A percentile compares a stretch with the other conserved stretches of the same genome.
Conservation (phyloP, 306 rosid genomes). For the Vigna angularis region DNA sequence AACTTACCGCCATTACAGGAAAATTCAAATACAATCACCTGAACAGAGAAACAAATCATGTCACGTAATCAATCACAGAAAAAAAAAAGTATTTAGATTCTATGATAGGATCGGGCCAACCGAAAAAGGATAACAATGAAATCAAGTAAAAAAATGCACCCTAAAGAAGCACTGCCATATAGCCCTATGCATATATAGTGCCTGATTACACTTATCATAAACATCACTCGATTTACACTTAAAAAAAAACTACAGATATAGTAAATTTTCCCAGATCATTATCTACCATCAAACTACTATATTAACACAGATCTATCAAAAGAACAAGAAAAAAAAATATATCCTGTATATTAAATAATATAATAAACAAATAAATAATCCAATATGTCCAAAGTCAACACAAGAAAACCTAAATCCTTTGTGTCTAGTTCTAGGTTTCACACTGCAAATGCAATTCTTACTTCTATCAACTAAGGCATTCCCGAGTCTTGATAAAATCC, state of each 20-base stretch:
- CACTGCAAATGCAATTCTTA: not conserved
- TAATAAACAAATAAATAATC: not conserved
- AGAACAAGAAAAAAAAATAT: too few relatives aligned
- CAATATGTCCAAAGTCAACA: not conserved
- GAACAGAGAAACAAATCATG: slow-evolving; percentile 26
- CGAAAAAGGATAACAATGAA: not conserved
- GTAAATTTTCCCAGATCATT: not conserved
- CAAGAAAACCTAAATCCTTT: not conserved
- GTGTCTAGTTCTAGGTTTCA: not conserved
- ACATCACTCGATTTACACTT: not conserved
- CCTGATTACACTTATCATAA: not conserved
- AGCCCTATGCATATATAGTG: not conserved
- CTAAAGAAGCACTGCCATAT: not conserved
- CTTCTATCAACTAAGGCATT: not conserved
- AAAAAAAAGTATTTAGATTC: not conserved
- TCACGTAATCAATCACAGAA: slow-evolving; percentile 9
- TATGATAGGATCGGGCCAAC: not conserved
- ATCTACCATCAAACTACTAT: not conserved
- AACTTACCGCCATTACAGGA: slow-evolving; percentile 70
- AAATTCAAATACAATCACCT: slow-evolving; percentile 46
- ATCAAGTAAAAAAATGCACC: not conserved
- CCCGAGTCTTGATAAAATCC: not conserved
- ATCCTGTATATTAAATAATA: too few relatives aligned
- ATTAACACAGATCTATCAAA: not conserved
- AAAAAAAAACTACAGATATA: not conserved